phyloP scores from a whole-genome alignment of 75 land plant genomes.

The Pinus albicaulis region DNA sequence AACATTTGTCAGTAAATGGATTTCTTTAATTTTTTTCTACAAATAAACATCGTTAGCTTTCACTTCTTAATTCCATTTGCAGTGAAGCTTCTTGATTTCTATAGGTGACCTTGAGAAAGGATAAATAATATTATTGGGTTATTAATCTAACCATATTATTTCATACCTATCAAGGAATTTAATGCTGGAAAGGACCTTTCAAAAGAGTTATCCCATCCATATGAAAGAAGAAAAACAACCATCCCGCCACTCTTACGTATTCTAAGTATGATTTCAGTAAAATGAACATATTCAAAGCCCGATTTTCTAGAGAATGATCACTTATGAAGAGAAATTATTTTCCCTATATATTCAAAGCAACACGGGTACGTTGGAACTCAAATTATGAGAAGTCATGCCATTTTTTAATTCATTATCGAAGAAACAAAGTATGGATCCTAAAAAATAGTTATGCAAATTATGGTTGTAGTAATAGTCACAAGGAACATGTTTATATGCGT shows the following conservation, averaged over 20 bases:
- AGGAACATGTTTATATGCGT: constrained; percentile 45
- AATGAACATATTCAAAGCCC: constrained; percentile 67
- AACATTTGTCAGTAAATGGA: not conserved
- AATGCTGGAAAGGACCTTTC: constrained; percentile 15
- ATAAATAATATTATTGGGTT: constrained; percentile 47
- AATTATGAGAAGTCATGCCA: constrained; percentile 18
- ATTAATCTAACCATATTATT: constrained; percentile 22
- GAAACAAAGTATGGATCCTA: constrained; percentile 52
- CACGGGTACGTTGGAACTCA: constrained; percentile 35
- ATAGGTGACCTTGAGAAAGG: constrained; percentile 46
- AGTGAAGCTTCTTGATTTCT: constrained; percentile 12
- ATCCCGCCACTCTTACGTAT: constrained; percentile 52
- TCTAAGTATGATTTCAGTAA: constrained; percentile 52
- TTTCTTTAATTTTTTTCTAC: not conserved
- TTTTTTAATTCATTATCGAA: constrained; percentile 16
- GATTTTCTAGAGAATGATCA: constrained; percentile 53
- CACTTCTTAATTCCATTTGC: constrained; percentile 13
- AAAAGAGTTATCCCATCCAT: constrained; percentile 33
- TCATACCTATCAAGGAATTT: constrained; percentile 30
- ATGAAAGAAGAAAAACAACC: constrained; percentile 24
- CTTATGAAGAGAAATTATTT: constrained; percentile 86
- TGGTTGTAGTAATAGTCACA: constrained; percentile 28
- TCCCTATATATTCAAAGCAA: constrained; percentile 69
- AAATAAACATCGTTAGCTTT: not conserved
- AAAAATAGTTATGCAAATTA: constrained; percentile 51